Evolutionary conservation across 2,329 filamentous ascomycete genomes (phyloP).

Genomic region (Fusarium marasasianum): DNA sequence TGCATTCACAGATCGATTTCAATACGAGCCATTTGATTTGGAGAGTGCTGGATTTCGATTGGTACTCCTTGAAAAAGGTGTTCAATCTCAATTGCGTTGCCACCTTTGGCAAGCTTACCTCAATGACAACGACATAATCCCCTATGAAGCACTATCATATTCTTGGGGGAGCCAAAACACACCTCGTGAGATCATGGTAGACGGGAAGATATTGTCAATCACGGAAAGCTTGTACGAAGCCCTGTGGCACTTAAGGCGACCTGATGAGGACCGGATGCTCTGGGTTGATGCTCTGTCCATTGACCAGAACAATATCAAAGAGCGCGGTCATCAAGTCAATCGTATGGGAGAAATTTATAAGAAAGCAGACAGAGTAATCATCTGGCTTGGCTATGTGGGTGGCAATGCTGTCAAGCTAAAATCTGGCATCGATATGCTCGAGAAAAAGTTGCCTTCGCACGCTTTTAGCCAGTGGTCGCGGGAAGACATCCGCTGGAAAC

Average conservation of each 20-base stretch:
- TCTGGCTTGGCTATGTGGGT: not conserved
- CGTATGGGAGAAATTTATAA: not conserved
- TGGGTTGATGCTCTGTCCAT: constrained; percentile 23
- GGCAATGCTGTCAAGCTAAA: rapidly evolving
- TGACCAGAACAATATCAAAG: constrained; percentile 2
- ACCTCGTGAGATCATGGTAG: not conserved
- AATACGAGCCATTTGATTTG: not conserved
- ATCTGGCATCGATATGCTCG: not conserved
- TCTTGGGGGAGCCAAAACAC: not conserved
- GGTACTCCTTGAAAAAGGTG: not conserved
- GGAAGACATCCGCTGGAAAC: no score
- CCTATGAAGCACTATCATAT: constrained; percentile 15
- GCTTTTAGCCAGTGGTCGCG: no score
- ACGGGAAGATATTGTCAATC: not conserved
- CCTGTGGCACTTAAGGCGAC: not conserved
- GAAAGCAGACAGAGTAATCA: not conserved
- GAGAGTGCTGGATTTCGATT: not conserved
- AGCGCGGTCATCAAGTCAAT: constrained; percentile 14
- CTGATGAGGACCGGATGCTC: not conserved
- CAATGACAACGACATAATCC: not conserved
- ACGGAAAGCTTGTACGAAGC: not conserved
- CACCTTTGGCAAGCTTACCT: not conserved
- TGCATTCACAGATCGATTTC: rapidly evolving
- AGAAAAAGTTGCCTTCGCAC: no score
- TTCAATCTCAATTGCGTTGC: not conserved